Conservation (phyloP, 768 basidiomycete genomes). For the Mycena amicta region DNA sequence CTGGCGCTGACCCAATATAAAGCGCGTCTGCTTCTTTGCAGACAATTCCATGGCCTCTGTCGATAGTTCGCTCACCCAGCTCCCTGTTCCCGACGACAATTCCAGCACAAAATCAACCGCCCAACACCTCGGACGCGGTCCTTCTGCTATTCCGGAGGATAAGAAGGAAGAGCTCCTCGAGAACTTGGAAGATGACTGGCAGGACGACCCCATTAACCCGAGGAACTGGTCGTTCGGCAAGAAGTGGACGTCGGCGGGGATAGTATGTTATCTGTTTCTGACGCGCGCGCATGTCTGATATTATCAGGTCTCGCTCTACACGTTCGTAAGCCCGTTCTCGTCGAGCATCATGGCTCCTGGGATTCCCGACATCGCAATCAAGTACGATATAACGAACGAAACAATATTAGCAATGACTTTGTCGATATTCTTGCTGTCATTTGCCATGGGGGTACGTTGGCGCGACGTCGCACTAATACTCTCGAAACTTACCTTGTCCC, state of each 20-base stretch:
- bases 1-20: too few relatives aligned
- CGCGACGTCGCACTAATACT: constrained; percentile 31
- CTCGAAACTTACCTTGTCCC: background rate
- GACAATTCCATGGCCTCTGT: constrained; percentile 21
- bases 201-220: constrained; percentile 27
- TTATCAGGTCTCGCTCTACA: constrained; percentile 48
- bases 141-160: constrained; percentile 29
- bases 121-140: constrained; percentile 14
- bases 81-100: constrained; percentile 4
- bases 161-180: constrained; percentile 26
- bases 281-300: background rate
- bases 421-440: constrained; percentile 65
- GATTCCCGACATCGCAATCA: constrained; percentile 54
- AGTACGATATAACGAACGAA: constrained; percentile 52
- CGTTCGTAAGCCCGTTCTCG: constrained; percentile 39
- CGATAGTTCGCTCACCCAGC: constrained; percentile 15
- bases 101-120: background rate
- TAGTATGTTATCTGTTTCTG: constrained; percentile 29
- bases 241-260: constrained; percentile 47
- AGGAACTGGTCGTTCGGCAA: constrained; percentile 41
- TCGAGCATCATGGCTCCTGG: constrained; percentile 65
- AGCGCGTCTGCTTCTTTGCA: constrained; percentile 1
- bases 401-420: constrained; percentile 59
- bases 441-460: constrained; percentile 64
- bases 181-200: constrained; percentile 28